These are phyloP conservation scores for Cardamine occulta DNA, from an alignment of 345 rosid species.

Conservation along the genomic window DNA sequence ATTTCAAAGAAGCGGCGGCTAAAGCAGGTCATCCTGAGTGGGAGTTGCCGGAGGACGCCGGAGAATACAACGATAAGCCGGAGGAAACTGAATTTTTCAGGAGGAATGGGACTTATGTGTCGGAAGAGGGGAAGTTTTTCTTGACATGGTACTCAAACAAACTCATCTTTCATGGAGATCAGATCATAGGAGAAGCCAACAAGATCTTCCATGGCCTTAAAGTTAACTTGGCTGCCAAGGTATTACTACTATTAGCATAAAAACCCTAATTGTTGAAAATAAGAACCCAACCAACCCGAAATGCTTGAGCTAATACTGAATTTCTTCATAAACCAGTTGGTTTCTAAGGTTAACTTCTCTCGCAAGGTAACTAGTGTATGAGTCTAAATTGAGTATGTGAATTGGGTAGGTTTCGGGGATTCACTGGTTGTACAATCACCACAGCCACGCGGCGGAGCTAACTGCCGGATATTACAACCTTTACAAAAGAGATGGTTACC, in stretches of 20 bases:
- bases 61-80: constrained; percentile 64
- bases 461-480: constrained; percentile 83
- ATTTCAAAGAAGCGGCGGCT: constrained; percentile 66
- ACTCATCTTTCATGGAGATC: constrained; percentile 73
- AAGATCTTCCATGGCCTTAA: constrained; percentile 65
- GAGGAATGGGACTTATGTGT: constrained; percentile 60
- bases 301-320: not conserved
- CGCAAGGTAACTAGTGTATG: constrained; percentile 16
- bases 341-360: constrained; percentile 2
- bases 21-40: constrained; percentile 77
- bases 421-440: constrained; percentile 80
- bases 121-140: constrained; percentile 72
- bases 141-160: constrained; percentile 79
- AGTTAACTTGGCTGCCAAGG: constrained; percentile 85
- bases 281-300: not conserved
- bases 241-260: constrained; percentile 33
- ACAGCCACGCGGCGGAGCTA: constrained; percentile 82
- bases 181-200: constrained; percentile 80
- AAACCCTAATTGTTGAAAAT: not conserved
- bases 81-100: constrained; percentile 66
- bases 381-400: constrained; percentile 22
- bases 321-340: not conserved
- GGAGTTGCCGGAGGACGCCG: constrained; percentile 79
- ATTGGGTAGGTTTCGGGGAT: constrained; percentile 69
- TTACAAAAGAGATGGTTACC: constrained; percentile 70